A percentile compares a stretch with the other conserved stretches of the same genome.
These are phyloP conservation scores for Arachis stenosperma DNA, from an alignment of 306 rosid genomes.

Conservation along the genomic window DNA sequence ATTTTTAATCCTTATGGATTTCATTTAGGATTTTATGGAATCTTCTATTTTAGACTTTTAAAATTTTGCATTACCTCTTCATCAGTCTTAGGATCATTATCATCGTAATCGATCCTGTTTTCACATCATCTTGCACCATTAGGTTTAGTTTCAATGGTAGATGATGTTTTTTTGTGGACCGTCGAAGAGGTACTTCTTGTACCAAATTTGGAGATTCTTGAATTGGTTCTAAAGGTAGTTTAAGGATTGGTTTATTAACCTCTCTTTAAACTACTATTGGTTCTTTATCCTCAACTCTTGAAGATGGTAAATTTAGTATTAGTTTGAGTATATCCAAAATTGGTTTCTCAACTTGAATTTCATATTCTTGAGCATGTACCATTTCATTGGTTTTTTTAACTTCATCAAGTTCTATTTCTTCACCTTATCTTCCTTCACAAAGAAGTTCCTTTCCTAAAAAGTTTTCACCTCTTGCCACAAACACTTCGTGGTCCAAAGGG, in stretches of 20 bases:
- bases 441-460: not conserved
- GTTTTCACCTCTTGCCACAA: not conserved
- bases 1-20: too few species aligned
- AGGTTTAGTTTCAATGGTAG: not conserved
- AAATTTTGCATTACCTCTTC: too few species aligned
- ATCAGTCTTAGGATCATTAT: too few species aligned
- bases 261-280: not conserved
- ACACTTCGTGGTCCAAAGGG: not conserved
- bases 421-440: not conserved
- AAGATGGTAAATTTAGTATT: not conserved
- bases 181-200: not conserved
- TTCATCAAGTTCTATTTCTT: slow-evolving; percentile 5
- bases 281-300: not conserved
- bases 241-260: not conserved
- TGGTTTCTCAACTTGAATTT: not conserved
- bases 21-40: too few species aligned
- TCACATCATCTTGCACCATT: too few species aligned
- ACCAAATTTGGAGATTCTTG: not conserved
- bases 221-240: not conserved
- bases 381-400: not conserved
- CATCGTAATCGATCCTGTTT: too few species aligned
- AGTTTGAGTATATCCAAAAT: not conserved
- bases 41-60: too few species aligned
- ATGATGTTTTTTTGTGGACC: not conserved
- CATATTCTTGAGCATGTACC: not conserved